phyloP scores from a whole-genome alignment of 164 flowering plant species.

The Warburgia ugandensis region DNA sequence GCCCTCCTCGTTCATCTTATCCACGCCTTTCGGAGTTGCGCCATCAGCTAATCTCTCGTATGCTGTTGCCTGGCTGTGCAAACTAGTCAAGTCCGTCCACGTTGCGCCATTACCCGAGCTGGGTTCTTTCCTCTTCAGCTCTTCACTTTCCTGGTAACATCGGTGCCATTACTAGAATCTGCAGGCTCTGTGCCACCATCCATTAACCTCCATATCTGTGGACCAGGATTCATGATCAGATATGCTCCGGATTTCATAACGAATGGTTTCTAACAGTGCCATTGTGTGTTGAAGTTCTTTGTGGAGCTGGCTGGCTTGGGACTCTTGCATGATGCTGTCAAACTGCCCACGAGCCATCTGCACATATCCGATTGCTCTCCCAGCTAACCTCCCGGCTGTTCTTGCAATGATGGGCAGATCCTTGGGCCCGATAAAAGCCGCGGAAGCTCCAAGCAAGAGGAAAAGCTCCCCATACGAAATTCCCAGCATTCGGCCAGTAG shows the following conservation, averaged over 20 bases:
- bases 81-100: conserved; percentile 23
- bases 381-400: conserved; percentile 77
- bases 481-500: conserved; percentile 90
- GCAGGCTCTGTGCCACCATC: conserved; percentile 32
- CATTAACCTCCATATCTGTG: conserved; percentile 51
- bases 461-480: conserved; percentile 73
- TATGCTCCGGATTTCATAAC: conserved; percentile 68
- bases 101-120: conserved; percentile 33
- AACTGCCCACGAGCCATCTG: conserved; percentile 92
- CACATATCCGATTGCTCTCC: conserved; percentile 85
- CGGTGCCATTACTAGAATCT: conserved; percentile 22
- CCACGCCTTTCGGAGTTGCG: conserved; percentile 19
- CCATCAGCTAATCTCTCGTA: conserved; percentile 66
- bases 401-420: conserved; percentile 81
- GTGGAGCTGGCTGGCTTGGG: conserved; percentile 88
- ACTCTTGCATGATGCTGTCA: conserved; percentile 69
- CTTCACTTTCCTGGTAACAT: no score
- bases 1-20: conserved; percentile 29
- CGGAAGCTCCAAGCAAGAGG: conserved; percentile 73
- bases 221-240: conserved; percentile 76
- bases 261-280: conserved; percentile 83
- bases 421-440: conserved; percentile 83
- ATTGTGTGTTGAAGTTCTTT: conserved; percentile 87
- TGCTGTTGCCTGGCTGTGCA: conserved; percentile 63
- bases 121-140: no score